Conservation (phyloP, 805 yeast species). For the Wickerhamiella cacticola region DNA sequence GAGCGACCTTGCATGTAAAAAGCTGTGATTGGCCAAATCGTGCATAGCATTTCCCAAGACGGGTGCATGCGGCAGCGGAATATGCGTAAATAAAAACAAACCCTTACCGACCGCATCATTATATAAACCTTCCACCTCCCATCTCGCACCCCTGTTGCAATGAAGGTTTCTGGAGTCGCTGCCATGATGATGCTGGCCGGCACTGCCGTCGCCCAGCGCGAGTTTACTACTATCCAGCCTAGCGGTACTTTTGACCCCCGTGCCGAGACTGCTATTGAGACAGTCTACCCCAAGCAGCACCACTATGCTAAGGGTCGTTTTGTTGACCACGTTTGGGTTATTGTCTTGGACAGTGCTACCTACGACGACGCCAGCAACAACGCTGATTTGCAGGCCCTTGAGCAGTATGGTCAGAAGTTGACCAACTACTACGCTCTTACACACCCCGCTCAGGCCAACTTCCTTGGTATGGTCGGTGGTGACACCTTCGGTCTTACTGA, state of each 20-base stretch:
- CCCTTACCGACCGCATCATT: slow-evolving; percentile 14
- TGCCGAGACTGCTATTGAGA: slow-evolving; percentile 26
- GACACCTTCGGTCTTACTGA: slow-evolving; percentile 39
- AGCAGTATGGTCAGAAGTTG: slow-evolving; percentile 35
- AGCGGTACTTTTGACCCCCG: slow-evolving; percentile 24
- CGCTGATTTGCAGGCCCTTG: slow-evolving; percentile 34
- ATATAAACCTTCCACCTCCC: slow-evolving; percentile 12
- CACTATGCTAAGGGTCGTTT: slow-evolving; percentile 24
- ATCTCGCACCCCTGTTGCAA: slow-evolving; percentile 6
- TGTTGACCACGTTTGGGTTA: slow-evolving; percentile 28
- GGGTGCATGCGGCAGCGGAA: slow-evolving; percentile 14
- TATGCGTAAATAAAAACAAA: slow-evolving; percentile 13
- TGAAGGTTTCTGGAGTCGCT: slow-evolving; percentile 15
- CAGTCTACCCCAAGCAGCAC: slow-evolving; percentile 25
- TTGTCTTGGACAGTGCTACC: slow-evolving; percentile 43
- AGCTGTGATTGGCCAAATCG: slow-evolving; percentile 5
- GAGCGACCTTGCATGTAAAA: slow-evolving; percentile 1
- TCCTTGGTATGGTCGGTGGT: slow-evolving; percentile 40
- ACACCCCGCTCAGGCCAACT: slow-evolving; percentile 46
- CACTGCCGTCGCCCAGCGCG: slow-evolving; percentile 21
- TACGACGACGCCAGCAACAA: slow-evolving; percentile 40
- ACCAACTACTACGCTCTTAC: slow-evolving; percentile 42
- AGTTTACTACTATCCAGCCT: slow-evolving; percentile 24
- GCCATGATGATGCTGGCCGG: slow-evolving; percentile 19
- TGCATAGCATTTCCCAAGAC: slow-evolving; percentile 10